Base-by-base conservation (phyloP, 495 filamentous ascomycete genomes). In the Xylaria telfairii region DNA sequence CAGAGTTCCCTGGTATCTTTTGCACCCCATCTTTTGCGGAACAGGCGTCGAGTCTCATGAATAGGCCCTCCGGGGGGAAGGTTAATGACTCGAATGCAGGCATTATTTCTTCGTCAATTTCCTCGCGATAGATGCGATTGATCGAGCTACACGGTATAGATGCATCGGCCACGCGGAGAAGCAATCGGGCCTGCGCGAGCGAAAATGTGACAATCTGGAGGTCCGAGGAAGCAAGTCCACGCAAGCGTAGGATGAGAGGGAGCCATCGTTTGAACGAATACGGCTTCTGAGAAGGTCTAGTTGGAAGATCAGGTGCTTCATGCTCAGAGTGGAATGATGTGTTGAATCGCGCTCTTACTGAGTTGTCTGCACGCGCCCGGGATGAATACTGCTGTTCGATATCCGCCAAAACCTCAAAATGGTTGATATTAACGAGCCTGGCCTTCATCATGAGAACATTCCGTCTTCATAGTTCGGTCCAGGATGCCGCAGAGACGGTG, bases 11-110 rank as follows among this genome's bases (percentile, higher is more conserved):
- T 1, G 70, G 63, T 12, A 60, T 65, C 53, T 39, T 54, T 32
- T 54, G 64, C 64, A 54, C 42, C 9, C 70, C 77, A 30, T 81
- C 81, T 63, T 79, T 80, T 8, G 77, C 47, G 9, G 80, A 80
- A 47, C 75, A 82, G n/a, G 74, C 72, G 4, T 72, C 74, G 12
- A 81, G 70, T n/a, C 79, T 68, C 56, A 77, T 71, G 39, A 81
- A 81, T 13, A 77, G 73, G 13, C 75, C 78, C 24, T 71, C 30
- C 0, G 66, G 65, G 17, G 77, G 75, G 53, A 80, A 78, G 19
- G 57, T 28, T 12, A 78, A 34, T 5, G 26, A 30, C 4, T 17
- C 13, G 53, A 79, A 71, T 6, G 39, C 19, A 4, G 77, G 73
- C 28, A 44, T 26, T 54, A 77, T 71, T 15, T 72, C 47, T 8